These are phyloP conservation scores for Fusarium sororula DNA, from an alignment of 2,329 filamentous ascomycete genomes.

Conservation along the genomic window DNA sequence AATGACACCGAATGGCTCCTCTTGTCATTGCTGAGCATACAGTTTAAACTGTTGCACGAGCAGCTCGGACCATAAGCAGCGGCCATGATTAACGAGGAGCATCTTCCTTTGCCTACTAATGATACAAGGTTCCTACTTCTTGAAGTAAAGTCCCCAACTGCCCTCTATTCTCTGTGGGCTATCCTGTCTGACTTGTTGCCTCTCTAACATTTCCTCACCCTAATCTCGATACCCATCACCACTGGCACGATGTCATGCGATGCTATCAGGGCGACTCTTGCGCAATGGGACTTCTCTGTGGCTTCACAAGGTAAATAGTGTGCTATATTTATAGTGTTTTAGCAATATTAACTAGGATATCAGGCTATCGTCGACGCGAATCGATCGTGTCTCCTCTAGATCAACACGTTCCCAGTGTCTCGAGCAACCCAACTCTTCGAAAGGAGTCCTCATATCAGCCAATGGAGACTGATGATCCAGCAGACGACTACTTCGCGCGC, in stretches of 20 bases:
- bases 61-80: not conserved
- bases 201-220: too few species aligned
- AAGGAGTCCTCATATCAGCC: not conserved
- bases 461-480: not conserved
- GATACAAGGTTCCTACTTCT: not conserved
- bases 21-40: not conserved
- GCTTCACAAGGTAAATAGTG: not conserved
- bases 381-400: not conserved
- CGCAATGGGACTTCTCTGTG: not conserved
- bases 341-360: not conserved
- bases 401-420: not conserved
- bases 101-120: not conserved
- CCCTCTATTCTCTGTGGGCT: too few species aligned
- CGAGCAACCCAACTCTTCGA: too few species aligned
- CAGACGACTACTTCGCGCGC: not conserved
- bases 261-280: not conserved
- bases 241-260: not conserved
- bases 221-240: too few species aligned
- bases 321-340: too few species aligned
- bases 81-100: not conserved
- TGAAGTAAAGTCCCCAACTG: not conserved
- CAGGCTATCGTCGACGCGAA: not conserved
- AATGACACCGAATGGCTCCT: not conserved
- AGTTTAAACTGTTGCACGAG: not conserved
- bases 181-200: too few species aligned